Conservation (phyloP, 306 rosid genomes). For the Vicia villosa region DNA sequence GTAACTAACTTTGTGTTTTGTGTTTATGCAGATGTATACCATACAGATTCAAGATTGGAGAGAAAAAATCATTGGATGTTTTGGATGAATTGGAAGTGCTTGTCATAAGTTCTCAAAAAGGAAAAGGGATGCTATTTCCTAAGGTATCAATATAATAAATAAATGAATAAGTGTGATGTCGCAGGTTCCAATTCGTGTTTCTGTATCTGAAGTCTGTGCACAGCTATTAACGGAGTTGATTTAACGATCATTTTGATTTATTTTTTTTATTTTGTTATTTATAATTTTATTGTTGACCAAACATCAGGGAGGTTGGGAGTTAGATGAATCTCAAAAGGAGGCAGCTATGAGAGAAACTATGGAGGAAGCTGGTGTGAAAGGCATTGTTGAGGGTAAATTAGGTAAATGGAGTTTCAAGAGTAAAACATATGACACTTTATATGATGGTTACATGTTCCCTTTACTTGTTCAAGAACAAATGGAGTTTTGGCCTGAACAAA, state of each 20-base stretch:
- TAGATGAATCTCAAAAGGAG: conserved; percentile 79
- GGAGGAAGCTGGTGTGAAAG: conserved; percentile 93
- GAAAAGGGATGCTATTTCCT: conserved; percentile 85
- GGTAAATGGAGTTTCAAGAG: conserved; percentile 96
- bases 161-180: too few relatives aligned
- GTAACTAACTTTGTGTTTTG: conserved; percentile 8
- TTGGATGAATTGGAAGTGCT: conserved; percentile 72
- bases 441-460: conserved; percentile 96
- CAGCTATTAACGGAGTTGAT: too few relatives aligned
- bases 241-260: background rate
- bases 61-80: conserved; percentile 39
- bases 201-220: too few relatives aligned
- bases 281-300: conserved; percentile 28
- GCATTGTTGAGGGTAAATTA: conserved; percentile 68
- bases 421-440: conserved; percentile 67
- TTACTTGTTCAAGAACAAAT: conserved; percentile 75
- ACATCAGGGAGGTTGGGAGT: conserved; percentile 92
- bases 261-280: background rate
- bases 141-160: conserved; percentile 59
- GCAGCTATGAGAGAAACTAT: conserved; percentile 87
- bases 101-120: conserved; percentile 85
- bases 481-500: conserved; percentile 89
- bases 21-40: conserved; percentile 87
- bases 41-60: conserved; percentile 59
- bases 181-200: too few relatives aligned